These are phyloP conservation scores for Apiosordaria backusii DNA, from an alignment of 495 filamentous ascomycete species.

Conservation along the genomic window DNA sequence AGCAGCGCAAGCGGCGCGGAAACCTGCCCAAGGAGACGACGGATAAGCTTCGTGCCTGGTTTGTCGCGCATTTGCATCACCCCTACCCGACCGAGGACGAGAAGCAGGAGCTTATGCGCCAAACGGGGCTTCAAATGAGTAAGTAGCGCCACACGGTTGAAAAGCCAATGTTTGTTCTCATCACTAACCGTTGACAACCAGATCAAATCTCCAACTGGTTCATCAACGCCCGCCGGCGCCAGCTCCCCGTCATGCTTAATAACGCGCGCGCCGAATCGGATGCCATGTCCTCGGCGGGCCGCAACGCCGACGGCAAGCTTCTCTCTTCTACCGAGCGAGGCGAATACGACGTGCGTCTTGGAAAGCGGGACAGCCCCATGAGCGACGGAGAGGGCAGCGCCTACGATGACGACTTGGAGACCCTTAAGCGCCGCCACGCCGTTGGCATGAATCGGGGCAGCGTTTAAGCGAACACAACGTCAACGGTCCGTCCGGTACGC, in stretches of 20 bases:
- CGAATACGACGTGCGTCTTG: constrained; percentile 27
- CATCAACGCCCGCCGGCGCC: constrained; percentile 81
- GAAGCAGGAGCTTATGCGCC: constrained; percentile 74
- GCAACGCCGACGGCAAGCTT: constrained; percentile 19
- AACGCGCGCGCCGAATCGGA: constrained; percentile 44
- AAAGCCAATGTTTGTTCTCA: neutral
- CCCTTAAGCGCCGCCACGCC: constrained; percentile 16
- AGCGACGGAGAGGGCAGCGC: constrained; percentile 40
- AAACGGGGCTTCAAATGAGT: constrained; percentile 76
- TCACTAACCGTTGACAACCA: constrained; percentile 13
- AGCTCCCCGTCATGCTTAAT: constrained; percentile 64
- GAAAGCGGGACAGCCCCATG: constrained; percentile 22
- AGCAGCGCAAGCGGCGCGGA: constrained; percentile 61
- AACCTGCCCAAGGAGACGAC: constrained; percentile 87
- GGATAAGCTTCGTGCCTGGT: constrained; percentile 77
- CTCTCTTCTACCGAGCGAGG: constrained; percentile 23
- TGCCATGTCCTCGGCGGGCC: constrained; percentile 25
- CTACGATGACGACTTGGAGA: constrained; percentile 34
- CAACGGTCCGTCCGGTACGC: neutral
- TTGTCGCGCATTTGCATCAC: constrained; percentile 68
- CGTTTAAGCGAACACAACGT: constrained; percentile 12
- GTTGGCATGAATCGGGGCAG: constrained; percentile 25
- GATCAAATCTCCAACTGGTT: constrained; percentile 91
- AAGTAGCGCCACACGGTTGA: constrained; percentile 47
- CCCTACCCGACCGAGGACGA: constrained; percentile 90